A percentile compares a stretch with the other conserved stretches of the same genome.
Conservation (phyloP, 257 asterid species). For the Penstemon barbatus region DNA sequence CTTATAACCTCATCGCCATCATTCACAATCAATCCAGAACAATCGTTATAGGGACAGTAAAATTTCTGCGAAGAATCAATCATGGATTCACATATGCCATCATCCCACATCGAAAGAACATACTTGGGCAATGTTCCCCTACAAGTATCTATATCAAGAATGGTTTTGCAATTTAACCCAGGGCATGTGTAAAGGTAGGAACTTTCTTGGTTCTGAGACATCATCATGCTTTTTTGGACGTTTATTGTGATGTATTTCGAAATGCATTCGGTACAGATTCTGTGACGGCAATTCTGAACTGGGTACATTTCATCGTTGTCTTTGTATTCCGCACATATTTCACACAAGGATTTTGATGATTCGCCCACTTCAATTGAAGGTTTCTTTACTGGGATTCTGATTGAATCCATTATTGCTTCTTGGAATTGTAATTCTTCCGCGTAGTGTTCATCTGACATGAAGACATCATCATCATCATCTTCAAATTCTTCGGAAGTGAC, state of each 20-base stretch:
- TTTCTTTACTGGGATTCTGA: not conserved
- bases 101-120: conserved; percentile 35
- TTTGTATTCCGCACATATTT: conserved; percentile 56
- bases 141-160: conserved; percentile 36
- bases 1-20: conserved; percentile 29
- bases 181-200: conserved; percentile 44
- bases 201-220: not conserved
- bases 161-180: conserved; percentile 37
- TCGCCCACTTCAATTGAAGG: conserved; percentile 12
- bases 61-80: conserved; percentile 36
- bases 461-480: not conserved
- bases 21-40: conserved; percentile 49
- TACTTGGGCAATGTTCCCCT: conserved; percentile 27
- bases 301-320: conserved; percentile 32
- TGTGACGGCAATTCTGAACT: conserved; percentile 39
- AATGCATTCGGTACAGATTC: conserved; percentile 52
- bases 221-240: conserved; percentile 19
- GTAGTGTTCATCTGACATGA: conserved; percentile 27
- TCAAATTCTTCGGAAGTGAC: not conserved
- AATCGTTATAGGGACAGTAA: conserved; percentile 56
- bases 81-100: conserved; percentile 39
- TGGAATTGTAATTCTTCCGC: conserved; percentile 47
- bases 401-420: conserved; percentile 38
- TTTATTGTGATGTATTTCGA: conserved; percentile 37
- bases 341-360: conserved; percentile 37